These are phyloP conservation scores for Auxenochlorella pyrenoidosa DNA, from an alignment of 139 green algal species.

Conservation along the genomic window DNA sequence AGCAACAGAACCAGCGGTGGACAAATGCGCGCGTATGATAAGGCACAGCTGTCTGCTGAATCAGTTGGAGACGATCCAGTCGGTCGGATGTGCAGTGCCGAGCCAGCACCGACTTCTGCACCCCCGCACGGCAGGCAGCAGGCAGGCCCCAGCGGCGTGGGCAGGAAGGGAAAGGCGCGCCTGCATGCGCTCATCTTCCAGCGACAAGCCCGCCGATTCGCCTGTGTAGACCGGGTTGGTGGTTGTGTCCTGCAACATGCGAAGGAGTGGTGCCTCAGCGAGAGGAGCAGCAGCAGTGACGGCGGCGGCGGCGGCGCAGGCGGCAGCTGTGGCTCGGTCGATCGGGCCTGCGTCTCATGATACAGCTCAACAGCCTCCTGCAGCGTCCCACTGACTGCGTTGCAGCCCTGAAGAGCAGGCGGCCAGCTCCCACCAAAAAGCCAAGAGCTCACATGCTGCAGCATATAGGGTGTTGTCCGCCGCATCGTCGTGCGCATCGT, in stretches of 20 bases:
- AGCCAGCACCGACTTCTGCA: too few species aligned
- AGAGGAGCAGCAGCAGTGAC: neutral
- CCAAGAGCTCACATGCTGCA: slow-evolving; percentile 25
- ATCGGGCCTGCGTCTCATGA: too few species aligned
- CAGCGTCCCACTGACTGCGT: too few species aligned
- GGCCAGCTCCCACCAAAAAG: neutral
- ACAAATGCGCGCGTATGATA: too few species aligned
- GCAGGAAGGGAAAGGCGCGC: neutral
- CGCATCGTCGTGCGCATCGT: slow-evolving; percentile 32
- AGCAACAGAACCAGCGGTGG: too few species aligned
- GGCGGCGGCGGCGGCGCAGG: neutral
- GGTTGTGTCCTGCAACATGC: slow-evolving; percentile 34
- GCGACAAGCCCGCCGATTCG: slow-evolving; percentile 24
- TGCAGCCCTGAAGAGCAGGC: neutral
- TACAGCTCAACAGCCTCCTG: neutral
- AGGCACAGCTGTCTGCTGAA: too few species aligned
- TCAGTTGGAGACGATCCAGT: too few species aligned
- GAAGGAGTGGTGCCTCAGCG: neutral
- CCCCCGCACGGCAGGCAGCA: too few species aligned
- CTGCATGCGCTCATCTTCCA: slow-evolving; percentile 47
- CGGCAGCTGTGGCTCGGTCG: neutral
- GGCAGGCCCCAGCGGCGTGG: too few species aligned
- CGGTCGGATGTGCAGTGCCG: too few species aligned
- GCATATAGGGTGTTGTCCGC: slow-evolving; percentile 34
- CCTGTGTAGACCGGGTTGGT: slow-evolving; percentile 51